These are phyloP conservation scores for Mortierella sp. DNA, from an alignment of 371 early-diverging fungal species.

Conservation along the genomic window DNA sequence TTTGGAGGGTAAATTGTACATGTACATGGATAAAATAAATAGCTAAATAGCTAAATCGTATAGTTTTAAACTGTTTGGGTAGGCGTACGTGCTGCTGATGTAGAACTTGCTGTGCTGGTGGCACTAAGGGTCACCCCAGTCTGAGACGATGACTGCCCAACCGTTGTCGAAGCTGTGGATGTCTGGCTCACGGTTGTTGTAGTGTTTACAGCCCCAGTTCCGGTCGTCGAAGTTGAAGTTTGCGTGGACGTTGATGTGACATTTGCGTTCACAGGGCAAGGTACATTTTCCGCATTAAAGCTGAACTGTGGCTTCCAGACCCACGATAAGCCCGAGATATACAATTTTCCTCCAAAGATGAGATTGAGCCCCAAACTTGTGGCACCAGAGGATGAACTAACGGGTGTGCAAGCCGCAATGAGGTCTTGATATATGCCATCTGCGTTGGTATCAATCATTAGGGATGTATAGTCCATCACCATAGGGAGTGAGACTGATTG, in stretches of 20 bases:
- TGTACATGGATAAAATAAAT: neutral
- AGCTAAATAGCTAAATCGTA: neutral
- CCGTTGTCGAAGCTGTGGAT: neutral
- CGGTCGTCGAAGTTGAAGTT: conserved; percentile 6
- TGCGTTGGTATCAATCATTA: conserved; percentile 34
- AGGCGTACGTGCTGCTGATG: neutral
- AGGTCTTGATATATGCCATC: conserved; percentile 36
- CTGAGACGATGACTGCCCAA: neutral
- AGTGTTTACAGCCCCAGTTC: neutral
- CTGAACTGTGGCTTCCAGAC: conserved; percentile 49
- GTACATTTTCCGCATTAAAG: conserved; percentile 29
- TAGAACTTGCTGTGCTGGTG: neutral
- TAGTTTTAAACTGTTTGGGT: neutral
- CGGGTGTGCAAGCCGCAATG: conserved; percentile 26
- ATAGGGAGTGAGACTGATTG: conserved; percentile 38
- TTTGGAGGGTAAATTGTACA: neutral
- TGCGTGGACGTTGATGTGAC: neutral
- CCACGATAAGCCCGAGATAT: conserved; percentile 44
- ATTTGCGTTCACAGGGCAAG: conserved; percentile 45
- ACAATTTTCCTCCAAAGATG: conserved; percentile 32
- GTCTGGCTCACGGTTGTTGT: conserved; percentile 2
- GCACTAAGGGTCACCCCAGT: neutral
- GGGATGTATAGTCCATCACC: conserved; percentile 33
- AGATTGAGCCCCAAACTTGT: conserved; percentile 16
- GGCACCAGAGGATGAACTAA: neutral